Percentiles rank a stretch among this genome's conserved stretches.
Evolutionary conservation across 768 basidiomycete species (phyloP).

Genomic region (Sarcomyxa edulis): DNA sequence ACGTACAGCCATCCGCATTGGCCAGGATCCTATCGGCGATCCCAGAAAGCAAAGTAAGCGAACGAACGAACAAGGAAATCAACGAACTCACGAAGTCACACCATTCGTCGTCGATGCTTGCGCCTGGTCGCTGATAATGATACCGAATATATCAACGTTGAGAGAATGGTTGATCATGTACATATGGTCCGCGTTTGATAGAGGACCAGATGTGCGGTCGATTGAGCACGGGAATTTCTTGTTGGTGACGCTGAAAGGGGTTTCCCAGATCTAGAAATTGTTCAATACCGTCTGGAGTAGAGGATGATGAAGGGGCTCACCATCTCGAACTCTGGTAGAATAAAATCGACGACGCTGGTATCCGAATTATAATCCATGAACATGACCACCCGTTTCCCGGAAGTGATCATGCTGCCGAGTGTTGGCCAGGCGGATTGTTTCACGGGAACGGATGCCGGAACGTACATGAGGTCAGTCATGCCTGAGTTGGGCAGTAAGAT

Average conservation of each 20-base stretch:
- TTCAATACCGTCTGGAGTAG: not conserved
- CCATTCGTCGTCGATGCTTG: conserved; percentile 34
- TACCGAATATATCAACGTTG: conserved; percentile 35
- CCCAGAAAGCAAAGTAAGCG: conserved; percentile 12
- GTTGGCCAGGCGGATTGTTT: conserved; percentile 55
- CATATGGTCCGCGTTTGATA: conserved; percentile 44
- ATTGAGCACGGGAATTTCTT: conserved; percentile 47
- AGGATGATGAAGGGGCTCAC: conserved; percentile 17
- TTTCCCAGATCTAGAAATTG: conserved; percentile 47
- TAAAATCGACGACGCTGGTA: conserved; percentile 34
- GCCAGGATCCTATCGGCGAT: conserved; percentile 25
- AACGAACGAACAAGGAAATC: not conserved
- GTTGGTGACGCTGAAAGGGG: conserved; percentile 47
- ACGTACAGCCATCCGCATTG: conserved; percentile 37
- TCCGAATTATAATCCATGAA: conserved; percentile 53
- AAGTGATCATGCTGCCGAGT: conserved; percentile 53
- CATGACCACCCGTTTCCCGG: conserved; percentile 52
- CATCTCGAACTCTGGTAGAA: conserved; percentile 55
- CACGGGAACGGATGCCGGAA: conserved; percentile 42
- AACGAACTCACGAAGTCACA: conserved; percentile 27
- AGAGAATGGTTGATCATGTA: conserved; percentile 58
- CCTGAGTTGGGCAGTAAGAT: conserved; percentile 17
- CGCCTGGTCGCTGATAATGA: conserved; percentile 31
- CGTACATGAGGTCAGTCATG: conserved; percentile 40
- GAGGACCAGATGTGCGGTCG: conserved; percentile 43